phyloP scores from a whole-genome alignment of 2,329 filamentous ascomycete species.

The Exophiala viscosa region DNA sequence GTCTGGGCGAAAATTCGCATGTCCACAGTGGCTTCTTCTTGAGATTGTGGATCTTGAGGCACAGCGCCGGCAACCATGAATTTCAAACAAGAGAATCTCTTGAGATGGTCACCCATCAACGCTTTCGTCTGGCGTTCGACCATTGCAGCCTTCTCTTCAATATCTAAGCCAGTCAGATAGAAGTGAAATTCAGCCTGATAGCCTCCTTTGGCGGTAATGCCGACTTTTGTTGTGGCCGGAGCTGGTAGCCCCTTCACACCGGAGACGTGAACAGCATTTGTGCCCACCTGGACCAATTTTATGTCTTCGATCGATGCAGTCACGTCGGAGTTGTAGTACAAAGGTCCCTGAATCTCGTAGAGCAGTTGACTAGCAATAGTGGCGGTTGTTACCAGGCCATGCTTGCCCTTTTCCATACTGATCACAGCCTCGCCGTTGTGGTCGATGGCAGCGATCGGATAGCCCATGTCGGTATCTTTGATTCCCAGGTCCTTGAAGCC shows the following conservation, averaged over 20 bases:
- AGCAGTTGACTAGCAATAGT: constrained; percentile 47
- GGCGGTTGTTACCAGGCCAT: constrained; percentile 44
- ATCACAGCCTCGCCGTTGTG: constrained; percentile 38
- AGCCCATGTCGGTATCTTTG: constrained; percentile 40
- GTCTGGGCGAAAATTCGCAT: constrained; percentile 39
- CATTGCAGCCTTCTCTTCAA: constrained; percentile 44
- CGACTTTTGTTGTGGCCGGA: constrained; percentile 49
- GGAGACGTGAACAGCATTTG: constrained; percentile 45
- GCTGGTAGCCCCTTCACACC: constrained; percentile 43
- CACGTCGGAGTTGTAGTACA: constrained; percentile 56
- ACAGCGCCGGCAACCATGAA: constrained; percentile 19
- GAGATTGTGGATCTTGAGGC: constrained; percentile 29
- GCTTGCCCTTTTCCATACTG: constrained; percentile 38
- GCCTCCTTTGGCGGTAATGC: constrained; percentile 43
- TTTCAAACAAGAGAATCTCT: constrained; percentile 16
- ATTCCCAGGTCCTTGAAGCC: constrained; percentile 38
- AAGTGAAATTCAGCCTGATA: constrained; percentile 45
- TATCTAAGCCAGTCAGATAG: constrained; percentile 44
- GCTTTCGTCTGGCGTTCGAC: constrained; percentile 38
- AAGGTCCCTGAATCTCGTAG: constrained; percentile 48
- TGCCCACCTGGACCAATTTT: constrained; percentile 47
- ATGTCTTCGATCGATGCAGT: constrained; percentile 49
- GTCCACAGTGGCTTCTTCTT: constrained; percentile 34
- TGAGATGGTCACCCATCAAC: constrained; percentile 15
- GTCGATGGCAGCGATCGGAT: constrained; percentile 44